Percentiles rank a stretch among this genome's conserved stretches.
phyloP scores from a whole-genome alignment of 1,139 yeast genomes.

The Candida tropicalis region DNA sequence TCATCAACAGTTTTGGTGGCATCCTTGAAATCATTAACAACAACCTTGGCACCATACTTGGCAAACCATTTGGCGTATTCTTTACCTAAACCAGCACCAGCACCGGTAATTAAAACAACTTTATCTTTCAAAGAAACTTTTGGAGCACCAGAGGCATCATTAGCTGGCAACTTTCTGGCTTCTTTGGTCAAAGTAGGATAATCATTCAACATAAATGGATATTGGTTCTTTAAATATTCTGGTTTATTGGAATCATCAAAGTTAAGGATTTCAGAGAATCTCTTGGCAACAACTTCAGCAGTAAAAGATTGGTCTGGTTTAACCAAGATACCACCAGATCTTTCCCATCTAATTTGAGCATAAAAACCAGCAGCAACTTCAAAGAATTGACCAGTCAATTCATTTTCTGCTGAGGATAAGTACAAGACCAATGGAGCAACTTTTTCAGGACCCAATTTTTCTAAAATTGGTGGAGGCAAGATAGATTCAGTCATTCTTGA shows the following conservation, averaged over 20 bases:
- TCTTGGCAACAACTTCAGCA: conserved; percentile 79
- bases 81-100: conserved; percentile 94
- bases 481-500: conserved; percentile 95
- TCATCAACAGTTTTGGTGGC: conserved; percentile 78
- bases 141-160: conserved; percentile 57
- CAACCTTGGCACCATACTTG: conserved; percentile 92
- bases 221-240: conserved; percentile 55
- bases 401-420: conserved; percentile 68
- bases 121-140: conserved; percentile 67
- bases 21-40: conserved; percentile 86
- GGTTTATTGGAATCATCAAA: conserved; percentile 60
- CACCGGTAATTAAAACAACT: conserved; percentile 93
- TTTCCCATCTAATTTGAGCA: conserved; percentile 94
- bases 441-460: conserved; percentile 81
- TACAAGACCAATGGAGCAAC: conserved; percentile 88
- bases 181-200: conserved; percentile 56
- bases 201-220: conserved; percentile 68
- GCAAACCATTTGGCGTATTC: conserved; percentile 87
- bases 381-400: conserved; percentile 69
- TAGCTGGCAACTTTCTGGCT: conserved; percentile 56
- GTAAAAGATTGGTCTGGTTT: conserved; percentile 78
- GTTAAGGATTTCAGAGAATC: conserved; percentile 64
- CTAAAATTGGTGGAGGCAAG: conserved; percentile 82
- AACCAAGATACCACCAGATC: conserved; percentile 83
- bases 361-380: conserved; percentile 96